Conservation (phyloP, 192 early-diverging fungal species). For the Linnemannia elongata region DNA sequence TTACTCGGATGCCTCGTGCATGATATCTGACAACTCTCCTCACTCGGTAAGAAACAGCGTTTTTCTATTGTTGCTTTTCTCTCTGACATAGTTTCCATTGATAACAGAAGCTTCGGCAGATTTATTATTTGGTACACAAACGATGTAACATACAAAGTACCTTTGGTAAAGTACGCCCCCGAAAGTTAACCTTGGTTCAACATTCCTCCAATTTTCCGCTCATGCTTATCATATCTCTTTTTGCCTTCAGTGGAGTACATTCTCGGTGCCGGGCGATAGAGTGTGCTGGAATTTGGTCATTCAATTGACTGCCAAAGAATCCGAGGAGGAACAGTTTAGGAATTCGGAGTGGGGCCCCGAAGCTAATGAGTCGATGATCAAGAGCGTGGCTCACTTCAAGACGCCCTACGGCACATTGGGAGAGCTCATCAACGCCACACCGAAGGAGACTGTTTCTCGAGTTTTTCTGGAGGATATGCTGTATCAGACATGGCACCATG, state of each 20-base stretch:
- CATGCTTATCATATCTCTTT: neutral
- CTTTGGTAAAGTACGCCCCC: neutral
- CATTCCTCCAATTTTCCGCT: neutral
- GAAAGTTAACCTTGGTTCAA: neutral
- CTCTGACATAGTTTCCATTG: neutral
- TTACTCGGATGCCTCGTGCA: neutral
- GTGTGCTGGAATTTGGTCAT: constrained; percentile 3
- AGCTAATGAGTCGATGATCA: constrained; percentile 3
- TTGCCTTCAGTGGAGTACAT: neutral
- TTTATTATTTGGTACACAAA: neutral
- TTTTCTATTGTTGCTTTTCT: neutral
- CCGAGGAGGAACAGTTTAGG: neutral
- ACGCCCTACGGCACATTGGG: constrained; percentile 12
- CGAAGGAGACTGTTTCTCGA: neutral
- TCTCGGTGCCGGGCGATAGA: neutral
- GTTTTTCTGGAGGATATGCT: constrained; percentile 19
- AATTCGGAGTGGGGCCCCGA: constrained; percentile 25
- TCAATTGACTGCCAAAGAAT: neutral
- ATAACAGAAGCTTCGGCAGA: neutral
- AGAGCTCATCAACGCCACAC: constrained; percentile 12
- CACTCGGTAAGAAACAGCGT: constrained; percentile 1
- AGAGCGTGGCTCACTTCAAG: neutral
- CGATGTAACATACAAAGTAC: neutral
- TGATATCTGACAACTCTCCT: neutral
- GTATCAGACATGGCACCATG: constrained; percentile 12